Evolutionary conservation across 2,329 filamentous ascomycete genomes (phyloP), one percentile per base, ranked within the genome.

Genomic region (Cylindrodendrum hubeiense): DNA sequence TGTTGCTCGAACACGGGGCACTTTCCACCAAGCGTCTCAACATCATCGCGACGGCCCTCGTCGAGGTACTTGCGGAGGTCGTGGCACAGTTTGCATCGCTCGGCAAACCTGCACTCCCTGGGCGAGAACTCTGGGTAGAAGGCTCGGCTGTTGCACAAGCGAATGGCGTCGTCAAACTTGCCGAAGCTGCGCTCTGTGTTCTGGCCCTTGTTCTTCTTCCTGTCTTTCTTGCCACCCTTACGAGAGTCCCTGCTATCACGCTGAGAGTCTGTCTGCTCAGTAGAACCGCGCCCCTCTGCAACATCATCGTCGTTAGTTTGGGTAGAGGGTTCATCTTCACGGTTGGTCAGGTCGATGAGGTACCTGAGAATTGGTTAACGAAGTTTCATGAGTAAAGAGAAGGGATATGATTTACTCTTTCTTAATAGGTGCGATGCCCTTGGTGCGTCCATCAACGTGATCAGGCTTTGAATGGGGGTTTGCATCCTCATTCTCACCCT

Each of bases 171-270:
- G 66, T 89, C 87, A 44, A 93, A 96, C 68, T 85, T 89, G 54
- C 94, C 94, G 77, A 96, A 98, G 46, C 87, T 88, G 62, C 95
- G 91, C 70, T 89, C 89, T 69, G 91, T 94, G 79, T 98, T 98
- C 80, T 97, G 94, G 13, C 83, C 83, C 70, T 81, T 83, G 26
- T 87, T 85, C 75, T 87, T 89, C 70, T 84, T 85, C 60, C 79
- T 83, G 46, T 78, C 78, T 70, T 81, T 82, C 55, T 76, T 81
- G 33, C 73, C 78, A 71, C 76, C 78, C 67, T 77, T 74, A 7
- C 70, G 63, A 9, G 57, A 68, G 46, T 90, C 89, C 60, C 89
- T 86, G 60, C 86, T 87, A 75, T 90, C 87, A 69, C 89, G 86
- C 55, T 87, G 83, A 30, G 79, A 75, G 22, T 86, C 85, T 24